Percentiles rank a stretch among this genome's conserved stretches.
Evolutionary conservation across 305 asterid genomes (phyloP).

Genomic region (Fraxinus greggii): DNA sequence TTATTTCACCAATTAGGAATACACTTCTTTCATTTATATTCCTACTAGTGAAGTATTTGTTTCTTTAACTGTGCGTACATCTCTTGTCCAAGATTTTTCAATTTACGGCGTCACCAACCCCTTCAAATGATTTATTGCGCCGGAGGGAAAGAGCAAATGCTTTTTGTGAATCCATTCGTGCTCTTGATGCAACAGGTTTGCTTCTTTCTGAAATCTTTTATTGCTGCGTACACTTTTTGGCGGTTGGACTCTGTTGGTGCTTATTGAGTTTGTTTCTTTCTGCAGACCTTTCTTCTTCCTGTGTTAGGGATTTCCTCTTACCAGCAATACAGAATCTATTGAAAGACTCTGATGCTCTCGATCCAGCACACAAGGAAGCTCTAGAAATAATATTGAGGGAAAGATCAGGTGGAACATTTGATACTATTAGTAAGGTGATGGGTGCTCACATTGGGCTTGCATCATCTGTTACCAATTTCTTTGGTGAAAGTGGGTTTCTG

Average conservation of each 20-base stretch:
- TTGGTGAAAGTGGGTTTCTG: slow-evolving; percentile 79
- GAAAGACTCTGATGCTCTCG: slow-evolving; percentile 85
- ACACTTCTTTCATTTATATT: slow-evolving; percentile 5
- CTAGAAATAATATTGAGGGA: slow-evolving; percentile 87
- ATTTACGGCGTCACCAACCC: slow-evolving; percentile 62
- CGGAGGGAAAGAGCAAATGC: slow-evolving; percentile 86
- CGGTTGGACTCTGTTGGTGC: not conserved
- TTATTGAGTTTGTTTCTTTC: slow-evolving; percentile 9
- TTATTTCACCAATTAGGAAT: slow-evolving; percentile 11
- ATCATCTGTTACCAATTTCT: slow-evolving; percentile 82
- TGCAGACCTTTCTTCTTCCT: slow-evolving; percentile 73
- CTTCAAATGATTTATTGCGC: slow-evolving; percentile 67
- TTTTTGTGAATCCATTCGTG: slow-evolving; percentile 93
- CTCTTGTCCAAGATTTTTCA: slow-evolving; percentile 88
- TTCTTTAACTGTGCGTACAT: slow-evolving; percentile 74
- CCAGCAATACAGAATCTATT: slow-evolving; percentile 90
- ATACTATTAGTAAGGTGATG: slow-evolving; percentile 86
- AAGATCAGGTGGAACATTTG: slow-evolving; percentile 84
- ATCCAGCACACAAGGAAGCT: slow-evolving; percentile 99
- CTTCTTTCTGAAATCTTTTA: slow-evolving; percentile 17
- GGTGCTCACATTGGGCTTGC: slow-evolving; percentile 90
- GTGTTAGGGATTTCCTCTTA: slow-evolving; percentile 73
- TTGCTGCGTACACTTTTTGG: not conserved
- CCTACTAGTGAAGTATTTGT: slow-evolving; percentile 11
- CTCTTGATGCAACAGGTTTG: slow-evolving; percentile 95